Evolutionary conservation across 768 basidiomycete genomes (phyloP).

Genomic region (Tulasnella sp.): DNA sequence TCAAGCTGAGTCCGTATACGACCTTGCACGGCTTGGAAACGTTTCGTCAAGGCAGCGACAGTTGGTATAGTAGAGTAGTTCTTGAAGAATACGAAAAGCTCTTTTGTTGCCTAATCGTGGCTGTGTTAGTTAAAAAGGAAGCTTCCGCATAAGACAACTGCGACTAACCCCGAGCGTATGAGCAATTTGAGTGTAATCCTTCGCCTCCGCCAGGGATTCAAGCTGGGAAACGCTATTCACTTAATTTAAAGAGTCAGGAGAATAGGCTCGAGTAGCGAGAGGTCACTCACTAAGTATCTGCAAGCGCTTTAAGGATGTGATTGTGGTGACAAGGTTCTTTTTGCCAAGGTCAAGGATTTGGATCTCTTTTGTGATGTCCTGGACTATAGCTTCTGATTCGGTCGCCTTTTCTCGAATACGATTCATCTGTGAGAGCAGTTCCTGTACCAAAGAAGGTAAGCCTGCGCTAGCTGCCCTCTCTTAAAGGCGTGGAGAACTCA

Average conservation of each 20-base stretch:
- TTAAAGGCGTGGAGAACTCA: constrained; percentile 46
- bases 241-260: constrained; percentile 43
- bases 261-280: neutral
- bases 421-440: constrained; percentile 92
- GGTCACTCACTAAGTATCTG: constrained; percentile 83
- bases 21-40: constrained; percentile 82
- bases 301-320: constrained; percentile 86
- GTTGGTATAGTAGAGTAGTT: constrained; percentile 74
- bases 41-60: constrained; percentile 76
- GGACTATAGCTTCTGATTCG: constrained; percentile 94
- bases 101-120: constrained; percentile 72
- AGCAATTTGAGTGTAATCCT: constrained; percentile 79
- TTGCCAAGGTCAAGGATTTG: constrained; percentile 76
- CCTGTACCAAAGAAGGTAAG: constrained; percentile 52
- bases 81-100: constrained; percentile 81
- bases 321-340: constrained; percentile 68
- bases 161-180: constrained; percentile 73
- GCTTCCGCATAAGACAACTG: constrained; percentile 36
- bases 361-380: constrained; percentile 95
- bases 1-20: constrained; percentile 80
- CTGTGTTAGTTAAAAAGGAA: constrained; percentile 3
- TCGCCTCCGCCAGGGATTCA: constrained; percentile 75
- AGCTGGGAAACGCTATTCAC: constrained; percentile 83
- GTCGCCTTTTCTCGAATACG: constrained; percentile 95
- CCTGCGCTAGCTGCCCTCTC: constrained; percentile 29